Base-by-base conservation (phyloP, 805 yeast species). In the Cyberlindnera petersonii region DNA sequence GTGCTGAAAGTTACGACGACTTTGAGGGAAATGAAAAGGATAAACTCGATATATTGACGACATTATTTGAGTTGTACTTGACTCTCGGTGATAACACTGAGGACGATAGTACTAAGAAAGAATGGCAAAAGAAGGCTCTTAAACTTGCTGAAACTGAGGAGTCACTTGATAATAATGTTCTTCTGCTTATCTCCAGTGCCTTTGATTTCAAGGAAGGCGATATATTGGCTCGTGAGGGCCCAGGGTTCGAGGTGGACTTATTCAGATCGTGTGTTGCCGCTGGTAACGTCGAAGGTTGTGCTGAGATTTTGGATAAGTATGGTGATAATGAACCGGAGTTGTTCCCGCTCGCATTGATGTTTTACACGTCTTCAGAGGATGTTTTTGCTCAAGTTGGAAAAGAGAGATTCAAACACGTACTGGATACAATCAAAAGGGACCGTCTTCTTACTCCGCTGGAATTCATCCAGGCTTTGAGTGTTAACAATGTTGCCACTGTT, bases 31-130 rank as follows among this genome's bases (percentile, higher is more conserved):
- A 60, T 31, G 60, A 56, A 35, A 75, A 74, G 45, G 96, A 91
- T 52, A 77, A 79, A 49, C 74, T 73, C 36, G 94, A 82, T 33
- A 69, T 91, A 31, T 66, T 85, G 39, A 76, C 85, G 3, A 86
- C 97, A 0, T 66, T 91, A 26, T 84, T 79, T 53, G 97, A 91
- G 53, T 69, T 86, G 68, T 93, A 91, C 51, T 62, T 89, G 26
- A 69, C 79, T 0, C 60, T 85, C 44, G 75, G 85, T 0, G 64
- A 61, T 15, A 58, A 55, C 10, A 57, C 61, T 6, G 65, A 65
- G 16, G 59, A 58, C 2, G 53, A 50, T 2, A 68, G 61, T n/a
- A 61, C 59, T 10, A 61, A 62, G 36, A 49, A 48, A 2, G 64
- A 61, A 19, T 89, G 96, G 96, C 70, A 70, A 31, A 42, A 48